These are phyloP conservation scores for Diaporthe sp. DNA, from an alignment of 2,329 filamentous ascomycete genomes.

Conservation along the genomic window DNA sequence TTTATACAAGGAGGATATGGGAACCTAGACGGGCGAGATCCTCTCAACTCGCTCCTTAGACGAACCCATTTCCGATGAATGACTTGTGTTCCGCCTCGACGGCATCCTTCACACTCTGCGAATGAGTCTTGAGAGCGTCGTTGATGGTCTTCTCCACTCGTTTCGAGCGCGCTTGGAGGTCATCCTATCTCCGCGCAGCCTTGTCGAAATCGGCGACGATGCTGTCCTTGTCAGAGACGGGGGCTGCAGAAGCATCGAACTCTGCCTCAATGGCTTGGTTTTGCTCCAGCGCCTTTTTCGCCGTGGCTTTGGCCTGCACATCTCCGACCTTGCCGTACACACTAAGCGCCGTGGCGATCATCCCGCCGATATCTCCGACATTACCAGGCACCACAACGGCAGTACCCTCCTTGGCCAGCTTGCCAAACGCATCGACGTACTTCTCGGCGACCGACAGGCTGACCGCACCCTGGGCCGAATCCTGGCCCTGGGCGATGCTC, in stretches of 20 bases:
- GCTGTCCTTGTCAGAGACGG: slow-evolving; percentile 43
- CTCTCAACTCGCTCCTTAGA: background rate
- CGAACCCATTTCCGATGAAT: background rate
- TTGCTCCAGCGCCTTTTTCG: slow-evolving; percentile 63
- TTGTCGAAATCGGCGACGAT: slow-evolving; percentile 50
- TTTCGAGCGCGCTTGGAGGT: background rate
- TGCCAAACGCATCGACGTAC: slow-evolving; percentile 92
- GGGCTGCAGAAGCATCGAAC: background rate
- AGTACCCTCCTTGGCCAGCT: slow-evolving; percentile 94
- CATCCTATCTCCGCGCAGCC: slow-evolving; percentile 41
- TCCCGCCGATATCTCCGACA: slow-evolving; percentile 93
- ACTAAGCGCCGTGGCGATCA: slow-evolving; percentile 96
- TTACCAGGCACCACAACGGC: slow-evolving; percentile 97
- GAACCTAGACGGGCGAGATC: background rate
- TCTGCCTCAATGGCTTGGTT: slow-evolving; percentile 43
- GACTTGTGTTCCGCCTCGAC: slow-evolving; percentile 7
- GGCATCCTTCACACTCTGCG: background rate
- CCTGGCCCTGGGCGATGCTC: slow-evolving; percentile 80
- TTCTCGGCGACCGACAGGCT: slow-evolving; percentile 94
- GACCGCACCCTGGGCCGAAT: slow-evolving; percentile 85
- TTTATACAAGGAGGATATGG: slow-evolving; percentile 14
- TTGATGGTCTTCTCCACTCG: background rate
- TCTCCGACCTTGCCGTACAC: slow-evolving; percentile 95
- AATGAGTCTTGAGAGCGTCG: background rate
- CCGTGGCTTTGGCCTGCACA: slow-evolving; percentile 79